Evolutionary conservation across 1,284 basidiomycete genomes (phyloP).

Genomic region (Melanopsichium pennsylvanicum): DNA sequence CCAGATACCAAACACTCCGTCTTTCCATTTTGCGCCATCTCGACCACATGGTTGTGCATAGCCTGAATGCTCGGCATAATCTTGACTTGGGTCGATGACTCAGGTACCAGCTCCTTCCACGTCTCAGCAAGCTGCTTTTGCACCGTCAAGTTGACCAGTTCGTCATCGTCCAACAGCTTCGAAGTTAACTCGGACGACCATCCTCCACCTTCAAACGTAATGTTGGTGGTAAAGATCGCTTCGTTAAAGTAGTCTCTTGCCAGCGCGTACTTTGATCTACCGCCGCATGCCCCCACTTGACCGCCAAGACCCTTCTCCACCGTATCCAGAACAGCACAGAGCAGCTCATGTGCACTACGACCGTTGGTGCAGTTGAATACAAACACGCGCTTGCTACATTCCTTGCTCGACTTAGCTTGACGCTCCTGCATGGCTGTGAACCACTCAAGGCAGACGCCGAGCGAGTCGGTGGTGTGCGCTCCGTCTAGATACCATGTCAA

Average conservation of each 20-base stretch:
- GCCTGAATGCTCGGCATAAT: slow-evolving; percentile 89
- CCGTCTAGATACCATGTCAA: slow-evolving; percentile 92
- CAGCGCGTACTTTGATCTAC: slow-evolving; percentile 2
- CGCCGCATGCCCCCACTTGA: neutral
- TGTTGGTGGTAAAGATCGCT: slow-evolving; percentile 94
- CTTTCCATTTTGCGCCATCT: slow-evolving; percentile 68
- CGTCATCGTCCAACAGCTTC: slow-evolving; percentile 48
- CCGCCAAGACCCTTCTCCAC: slow-evolving; percentile 20
- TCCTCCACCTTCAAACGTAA: slow-evolving; percentile 85
- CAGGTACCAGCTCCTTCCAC: slow-evolving; percentile 45
- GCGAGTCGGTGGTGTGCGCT: slow-evolving; percentile 91
- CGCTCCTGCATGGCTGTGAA: slow-evolving; percentile 65
- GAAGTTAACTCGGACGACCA: slow-evolving; percentile 75
- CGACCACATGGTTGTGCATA: slow-evolving; percentile 67
- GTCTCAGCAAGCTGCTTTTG: slow-evolving; percentile 55
- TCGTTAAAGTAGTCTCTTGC: slow-evolving; percentile 73
- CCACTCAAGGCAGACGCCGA: slow-evolving; percentile 87
- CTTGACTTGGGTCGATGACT: slow-evolving; percentile 67
- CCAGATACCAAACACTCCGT: slow-evolving; percentile 83
- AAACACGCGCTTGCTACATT: slow-evolving; percentile 71
- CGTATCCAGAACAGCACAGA: slow-evolving; percentile 72
- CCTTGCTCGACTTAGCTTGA: slow-evolving; percentile 1
- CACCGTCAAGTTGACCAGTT: slow-evolving; percentile 51
- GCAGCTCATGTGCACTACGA: slow-evolving; percentile 78
- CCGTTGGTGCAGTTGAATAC: slow-evolving; percentile 97